A percentile compares a stretch with the other conserved stretches of the same genome.
Conservation (phyloP, 2,329 filamentous ascomycete genomes). For the Ambrosiella cleistominuta region DNA sequence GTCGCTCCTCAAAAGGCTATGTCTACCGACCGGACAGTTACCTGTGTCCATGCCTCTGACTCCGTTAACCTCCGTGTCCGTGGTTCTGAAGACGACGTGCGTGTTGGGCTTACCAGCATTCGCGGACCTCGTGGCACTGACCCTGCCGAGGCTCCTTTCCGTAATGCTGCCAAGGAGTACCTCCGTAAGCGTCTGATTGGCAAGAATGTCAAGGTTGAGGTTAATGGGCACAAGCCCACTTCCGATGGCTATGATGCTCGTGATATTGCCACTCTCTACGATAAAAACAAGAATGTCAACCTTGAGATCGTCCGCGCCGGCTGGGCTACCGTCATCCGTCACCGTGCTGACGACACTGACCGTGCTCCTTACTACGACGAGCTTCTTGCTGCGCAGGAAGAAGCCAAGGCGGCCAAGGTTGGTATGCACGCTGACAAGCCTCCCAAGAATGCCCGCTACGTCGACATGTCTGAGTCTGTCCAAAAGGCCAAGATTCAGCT, state of each 20-base stretch:
- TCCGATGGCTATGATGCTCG: slow-evolving; percentile 83
- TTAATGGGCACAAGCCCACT: slow-evolving; percentile 82
- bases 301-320: slow-evolving; percentile 77
- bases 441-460: slow-evolving; percentile 63
- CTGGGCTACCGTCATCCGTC: slow-evolving; percentile 83
- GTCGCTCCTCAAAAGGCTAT: slow-evolving; percentile 76
- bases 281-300: slow-evolving; percentile 75
- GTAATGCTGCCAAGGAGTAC: slow-evolving; percentile 90
- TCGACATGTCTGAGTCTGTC: slow-evolving; percentile 78
- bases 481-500: slow-evolving; percentile 95
- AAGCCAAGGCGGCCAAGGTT: slow-evolving; percentile 72
- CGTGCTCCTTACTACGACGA: slow-evolving; percentile 89
- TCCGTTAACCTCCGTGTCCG: slow-evolving; percentile 77
- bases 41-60: slow-evolving; percentile 66
- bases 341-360: slow-evolving; percentile 87
- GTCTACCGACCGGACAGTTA: slow-evolving; percentile 59
- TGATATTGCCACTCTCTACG: slow-evolving; percentile 76
- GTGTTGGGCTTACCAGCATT: slow-evolving; percentile 81
- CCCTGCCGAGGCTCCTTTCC: slow-evolving; percentile 71
- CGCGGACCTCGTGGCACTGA: slow-evolving; percentile 83
- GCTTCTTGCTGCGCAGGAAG: slow-evolving; percentile 60
- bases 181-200: slow-evolving; percentile 85
- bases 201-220: slow-evolving; percentile 77
- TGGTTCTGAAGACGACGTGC: slow-evolving; percentile 62
- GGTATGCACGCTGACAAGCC: slow-evolving; percentile 91